Conservation (phyloP, 345 rosid species). For the Reutealis trisperma region DNA sequence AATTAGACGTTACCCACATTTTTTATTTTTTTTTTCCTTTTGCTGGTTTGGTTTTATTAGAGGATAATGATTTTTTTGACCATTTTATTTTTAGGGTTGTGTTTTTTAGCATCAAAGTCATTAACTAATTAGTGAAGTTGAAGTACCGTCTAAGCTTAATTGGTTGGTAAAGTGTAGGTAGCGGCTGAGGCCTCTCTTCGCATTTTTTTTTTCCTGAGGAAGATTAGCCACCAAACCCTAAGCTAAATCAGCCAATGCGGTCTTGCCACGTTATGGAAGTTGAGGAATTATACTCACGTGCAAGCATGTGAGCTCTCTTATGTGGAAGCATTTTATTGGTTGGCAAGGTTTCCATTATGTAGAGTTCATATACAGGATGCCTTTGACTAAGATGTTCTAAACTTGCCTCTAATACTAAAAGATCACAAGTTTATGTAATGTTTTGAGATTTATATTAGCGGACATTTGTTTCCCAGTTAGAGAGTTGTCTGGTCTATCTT, state of each 20-base stretch:
- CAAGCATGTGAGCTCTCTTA: neutral
- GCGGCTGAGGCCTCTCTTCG: neutral
- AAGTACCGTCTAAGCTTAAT: conserved; percentile 33
- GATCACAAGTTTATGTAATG: no score
- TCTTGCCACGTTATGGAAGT: conserved; percentile 3
- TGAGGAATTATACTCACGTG: neutral
- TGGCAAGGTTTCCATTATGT: no score
- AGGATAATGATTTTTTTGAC: conserved; percentile 19
- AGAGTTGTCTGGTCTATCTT: no score
- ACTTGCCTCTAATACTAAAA: no score
- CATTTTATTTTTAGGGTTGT: neutral
- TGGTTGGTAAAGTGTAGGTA: conserved; percentile 43
- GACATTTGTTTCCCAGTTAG: no score
- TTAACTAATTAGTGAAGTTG: conserved; percentile 7
- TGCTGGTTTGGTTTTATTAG: neutral
- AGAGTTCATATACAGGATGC: no score
- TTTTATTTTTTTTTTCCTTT: neutral
- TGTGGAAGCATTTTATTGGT: no score
- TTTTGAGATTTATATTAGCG: no score
- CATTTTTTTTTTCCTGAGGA: conserved; percentile 1
- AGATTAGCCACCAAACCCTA: conserved; percentile 11
- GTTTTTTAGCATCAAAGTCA: neutral
- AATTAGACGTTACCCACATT: no score
- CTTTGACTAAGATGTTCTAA: no score
- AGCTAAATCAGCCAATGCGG: neutral